phyloP scores from a whole-genome alignment of 441 rosid genomes.

The Isatis lusitanica region DNA sequence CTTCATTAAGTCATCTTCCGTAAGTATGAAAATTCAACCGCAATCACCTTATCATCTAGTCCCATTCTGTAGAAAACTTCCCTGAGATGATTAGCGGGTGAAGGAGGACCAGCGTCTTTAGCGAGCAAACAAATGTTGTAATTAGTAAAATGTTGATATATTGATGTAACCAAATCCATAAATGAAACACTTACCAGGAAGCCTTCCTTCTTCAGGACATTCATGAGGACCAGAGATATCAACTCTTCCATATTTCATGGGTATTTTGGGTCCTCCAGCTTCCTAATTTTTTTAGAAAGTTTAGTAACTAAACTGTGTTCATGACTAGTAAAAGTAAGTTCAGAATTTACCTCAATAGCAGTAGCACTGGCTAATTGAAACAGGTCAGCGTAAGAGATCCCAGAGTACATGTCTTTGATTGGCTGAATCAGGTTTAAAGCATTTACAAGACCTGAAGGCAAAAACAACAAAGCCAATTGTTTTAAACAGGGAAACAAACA shows the following conservation, averaged over 20 bases:
- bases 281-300: constrained; percentile 46
- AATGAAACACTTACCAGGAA: constrained; percentile 61
- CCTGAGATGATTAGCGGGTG: constrained; percentile 78
- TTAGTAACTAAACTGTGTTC: not conserved
- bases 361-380: constrained; percentile 94
- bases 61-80: constrained; percentile 95
- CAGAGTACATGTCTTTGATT: constrained; percentile 79
- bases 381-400: constrained; percentile 80
- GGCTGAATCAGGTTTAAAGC: constrained; percentile 76
- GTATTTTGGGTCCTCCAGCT: constrained; percentile 88
- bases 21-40: not conserved
- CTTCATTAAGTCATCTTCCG: not conserved
- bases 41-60: constrained; percentile 74
- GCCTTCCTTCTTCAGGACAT: constrained; percentile 98
- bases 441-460: constrained; percentile 70
- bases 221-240: constrained; percentile 69
- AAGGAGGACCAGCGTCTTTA: constrained; percentile 85
- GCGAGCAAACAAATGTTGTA: not conserved
- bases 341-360: constrained; percentile 72
- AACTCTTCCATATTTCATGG: constrained; percentile 92
- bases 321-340: not conserved
- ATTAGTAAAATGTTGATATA: not conserved
- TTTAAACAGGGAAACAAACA: constrained; percentile 2
- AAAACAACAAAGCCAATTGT: not conserved
- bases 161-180: not conserved